Conservation (phyloP, 208 protist species). For the Trypanosoma brucei region DNA sequence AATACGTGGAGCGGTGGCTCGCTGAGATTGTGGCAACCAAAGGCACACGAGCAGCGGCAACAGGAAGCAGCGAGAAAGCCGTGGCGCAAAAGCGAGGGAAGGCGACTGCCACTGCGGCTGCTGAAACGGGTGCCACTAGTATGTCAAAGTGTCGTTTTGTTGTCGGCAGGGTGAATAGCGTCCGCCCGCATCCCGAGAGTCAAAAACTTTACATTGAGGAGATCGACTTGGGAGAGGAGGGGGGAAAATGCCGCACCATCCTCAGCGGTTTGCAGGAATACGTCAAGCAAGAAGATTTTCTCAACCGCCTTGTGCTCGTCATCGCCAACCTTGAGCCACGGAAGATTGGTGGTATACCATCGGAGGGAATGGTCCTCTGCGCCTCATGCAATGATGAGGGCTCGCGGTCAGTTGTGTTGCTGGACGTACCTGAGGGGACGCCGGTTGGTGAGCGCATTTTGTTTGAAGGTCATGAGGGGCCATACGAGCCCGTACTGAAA, state of each 20-base stretch:
- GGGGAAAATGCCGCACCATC: slow-evolving; percentile 79
- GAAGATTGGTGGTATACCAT: slow-evolving; percentile 89
- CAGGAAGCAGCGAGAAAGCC: not conserved
- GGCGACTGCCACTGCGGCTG: slow-evolving; percentile 10
- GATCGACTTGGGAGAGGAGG: slow-evolving; percentile 89
- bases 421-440: slow-evolving; percentile 82
- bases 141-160: slow-evolving; percentile 85
- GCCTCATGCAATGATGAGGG: slow-evolving; percentile 58
- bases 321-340: slow-evolving; percentile 92
- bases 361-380: slow-evolving; percentile 92
- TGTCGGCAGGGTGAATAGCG: slow-evolving; percentile 84
- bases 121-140: slow-evolving; percentile 28
- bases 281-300: slow-evolving; percentile 76
- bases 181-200: slow-evolving; percentile 86
- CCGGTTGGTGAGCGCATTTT: slow-evolving; percentile 83
- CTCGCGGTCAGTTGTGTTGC: slow-evolving; percentile 64
- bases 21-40: slow-evolving; percentile 35
- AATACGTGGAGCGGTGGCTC: slow-evolving; percentile 75
- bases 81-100: slow-evolving; percentile 15
- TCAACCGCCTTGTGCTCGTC: slow-evolving; percentile 80
- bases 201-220: slow-evolving; percentile 91
- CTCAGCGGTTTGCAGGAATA: slow-evolving; percentile 89
- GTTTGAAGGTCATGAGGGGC: slow-evolving; percentile 80
- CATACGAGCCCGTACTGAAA: slow-evolving; percentile 79
- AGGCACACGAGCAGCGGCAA: not conserved